Conservation (phyloP, 2,329 filamentous ascomycete species). For the Fusarium domesticum region DNA sequence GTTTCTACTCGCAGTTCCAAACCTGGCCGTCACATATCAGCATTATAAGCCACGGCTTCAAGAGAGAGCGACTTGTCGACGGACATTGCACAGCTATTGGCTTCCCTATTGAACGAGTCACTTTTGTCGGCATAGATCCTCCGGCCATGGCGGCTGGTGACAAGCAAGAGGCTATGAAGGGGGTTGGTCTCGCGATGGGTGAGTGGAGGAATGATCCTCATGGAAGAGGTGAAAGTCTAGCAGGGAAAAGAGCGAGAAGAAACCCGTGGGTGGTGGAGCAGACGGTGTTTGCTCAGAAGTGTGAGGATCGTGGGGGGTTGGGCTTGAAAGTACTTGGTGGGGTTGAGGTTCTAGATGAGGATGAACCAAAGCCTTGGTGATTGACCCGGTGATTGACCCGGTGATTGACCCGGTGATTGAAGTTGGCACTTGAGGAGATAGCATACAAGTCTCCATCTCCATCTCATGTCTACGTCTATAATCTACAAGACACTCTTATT, state of each 20-base stretch:
- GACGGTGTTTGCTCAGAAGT: slow-evolving; percentile 41
- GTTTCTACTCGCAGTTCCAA: slow-evolving; percentile 41
- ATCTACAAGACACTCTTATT: slow-evolving; percentile 25
- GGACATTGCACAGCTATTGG: slow-evolving; percentile 63
- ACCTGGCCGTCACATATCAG: slow-evolving; percentile 58
- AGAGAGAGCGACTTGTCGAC: slow-evolving; percentile 58
- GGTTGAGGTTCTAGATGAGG: slow-evolving; percentile 42
- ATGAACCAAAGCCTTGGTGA: slow-evolving; percentile 41
- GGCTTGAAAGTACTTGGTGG: slow-evolving; percentile 32
- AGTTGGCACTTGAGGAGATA: too few relatives aligned
- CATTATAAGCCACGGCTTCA: slow-evolving; percentile 69
- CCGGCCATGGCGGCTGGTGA: slow-evolving; percentile 39
- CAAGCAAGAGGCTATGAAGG: slow-evolving; percentile 42
- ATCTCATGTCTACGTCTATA: slow-evolving; percentile 7
- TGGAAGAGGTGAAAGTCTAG: slow-evolving; percentile 44
- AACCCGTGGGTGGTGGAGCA: slow-evolving; percentile 50
- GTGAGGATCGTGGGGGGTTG: slow-evolving; percentile 38
- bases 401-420: too few relatives aligned
- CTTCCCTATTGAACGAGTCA: slow-evolving; percentile 44
- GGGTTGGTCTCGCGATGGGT: slow-evolving; percentile 41
- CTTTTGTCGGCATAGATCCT: slow-evolving; percentile 64
- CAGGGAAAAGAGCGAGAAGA: slow-evolving; percentile 46
- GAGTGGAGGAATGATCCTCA: slow-evolving; percentile 55
- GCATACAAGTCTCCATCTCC: neutral
- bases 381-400: too few relatives aligned